Evolutionary conservation across 495 filamentous ascomycete genomes (phyloP).

Genomic region (Penicillium herquei): DNA sequence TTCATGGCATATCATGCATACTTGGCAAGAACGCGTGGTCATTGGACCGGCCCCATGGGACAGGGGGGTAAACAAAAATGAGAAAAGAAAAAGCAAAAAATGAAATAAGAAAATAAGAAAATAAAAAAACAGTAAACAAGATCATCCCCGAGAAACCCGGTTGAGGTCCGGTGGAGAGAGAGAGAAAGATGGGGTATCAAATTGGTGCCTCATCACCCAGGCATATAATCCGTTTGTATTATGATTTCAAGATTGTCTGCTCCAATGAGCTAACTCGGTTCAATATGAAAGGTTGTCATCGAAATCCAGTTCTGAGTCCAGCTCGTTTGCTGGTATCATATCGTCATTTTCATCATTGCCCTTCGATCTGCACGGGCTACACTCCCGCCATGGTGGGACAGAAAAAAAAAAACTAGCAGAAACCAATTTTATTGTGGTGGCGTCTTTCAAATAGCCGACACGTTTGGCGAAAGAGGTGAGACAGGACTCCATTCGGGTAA

Average conservation of each 20-base stretch:
- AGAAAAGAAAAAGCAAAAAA: neutral
- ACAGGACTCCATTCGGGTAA: constrained; percentile 3
- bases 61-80: neutral
- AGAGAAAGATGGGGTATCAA: constrained; percentile 3
- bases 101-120: neutral
- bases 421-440: neutral
- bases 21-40: neutral
- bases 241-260: too few species aligned
- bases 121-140: neutral
- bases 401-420: too few species aligned
- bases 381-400: too few species aligned
- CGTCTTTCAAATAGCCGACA: constrained; percentile 2
- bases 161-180: neutral
- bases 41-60: neutral
- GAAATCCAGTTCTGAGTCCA: neutral
- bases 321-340: neutral
- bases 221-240: neutral
- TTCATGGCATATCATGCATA: neutral
- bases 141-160: constrained; percentile 3
- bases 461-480: constrained; percentile 6
- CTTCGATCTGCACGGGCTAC: too few species aligned
- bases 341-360: neutral
- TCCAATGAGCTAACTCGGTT: too few species aligned
- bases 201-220: constrained; percentile 13
- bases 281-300: neutral